Evolutionary conservation across 768 basidiomycete genomes (phyloP).

Genomic region (Melanogaster broomeanus): DNA sequence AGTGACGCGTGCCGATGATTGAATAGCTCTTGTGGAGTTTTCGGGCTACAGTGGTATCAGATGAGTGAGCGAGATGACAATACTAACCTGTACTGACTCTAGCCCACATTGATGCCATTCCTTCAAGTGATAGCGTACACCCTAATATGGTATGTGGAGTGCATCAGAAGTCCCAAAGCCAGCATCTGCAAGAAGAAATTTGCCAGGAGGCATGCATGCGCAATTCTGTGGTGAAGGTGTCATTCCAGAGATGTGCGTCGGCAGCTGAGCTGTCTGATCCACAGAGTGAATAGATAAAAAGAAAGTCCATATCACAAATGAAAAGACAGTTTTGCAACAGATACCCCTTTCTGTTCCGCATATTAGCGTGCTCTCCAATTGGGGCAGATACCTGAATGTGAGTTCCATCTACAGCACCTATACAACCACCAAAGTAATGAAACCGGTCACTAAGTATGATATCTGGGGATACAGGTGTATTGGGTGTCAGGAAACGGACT

Average conservation of each 20-base stretch:
- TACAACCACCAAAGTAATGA: not conserved
- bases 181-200: constrained; percentile 6
- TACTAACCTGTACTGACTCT: no score
- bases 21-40: no score
- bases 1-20: no score
- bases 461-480: not conserved
- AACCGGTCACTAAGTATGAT: not conserved
- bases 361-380: not conserved
- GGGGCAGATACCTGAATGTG: not conserved
- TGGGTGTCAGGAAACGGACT: not conserved
- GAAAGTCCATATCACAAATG: no score
- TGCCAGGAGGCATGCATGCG: no score
- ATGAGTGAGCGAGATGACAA: no score
- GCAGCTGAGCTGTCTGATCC: no score
- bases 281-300: no score
- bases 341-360: constrained; percentile 16
- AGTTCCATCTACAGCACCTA: constrained; percentile 11
- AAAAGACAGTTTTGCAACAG: no score
- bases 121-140: constrained; percentile 39
- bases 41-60: no score
- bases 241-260: no score
- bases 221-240: no score
- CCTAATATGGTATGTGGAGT: constrained; percentile 40
- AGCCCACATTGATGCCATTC: constrained; percentile 31
- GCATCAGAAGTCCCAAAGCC: constrained; percentile 13